Percentiles rank a stretch among this genome's conserved stretches.
phyloP scores from a whole-genome alignment of 2,329 filamentous ascomycete species.

The Trichoderma gracile region DNA sequence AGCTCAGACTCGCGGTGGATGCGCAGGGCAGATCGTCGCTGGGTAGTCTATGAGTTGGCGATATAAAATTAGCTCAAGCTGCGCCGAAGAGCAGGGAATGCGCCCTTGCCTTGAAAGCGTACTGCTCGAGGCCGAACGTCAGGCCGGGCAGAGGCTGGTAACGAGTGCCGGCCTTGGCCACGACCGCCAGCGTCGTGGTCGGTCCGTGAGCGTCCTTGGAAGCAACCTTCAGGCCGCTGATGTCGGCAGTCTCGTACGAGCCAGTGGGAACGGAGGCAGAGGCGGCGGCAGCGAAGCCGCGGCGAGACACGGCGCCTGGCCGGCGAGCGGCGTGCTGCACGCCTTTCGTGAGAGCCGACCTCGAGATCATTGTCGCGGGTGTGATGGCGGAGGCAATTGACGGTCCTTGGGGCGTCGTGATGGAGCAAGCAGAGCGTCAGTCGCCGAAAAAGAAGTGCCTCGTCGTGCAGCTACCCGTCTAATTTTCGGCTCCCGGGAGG shows the following conservation, averaged over 20 bases:
- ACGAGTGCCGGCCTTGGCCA: constrained; percentile 91
- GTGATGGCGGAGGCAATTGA: constrained; percentile 57
- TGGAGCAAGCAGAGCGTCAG: constrained; percentile 42
- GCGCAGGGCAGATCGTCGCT: constrained; percentile 83
- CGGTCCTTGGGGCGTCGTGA: constrained; percentile 47
- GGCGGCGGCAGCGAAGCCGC: constrained; percentile 57
- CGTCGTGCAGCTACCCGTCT: constrained; percentile 46
- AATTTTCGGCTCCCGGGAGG: constrained; percentile 44
- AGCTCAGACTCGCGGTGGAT: constrained; percentile 95
- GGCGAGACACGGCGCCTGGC: constrained; percentile 58
- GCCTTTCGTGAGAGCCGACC: constrained; percentile 60
- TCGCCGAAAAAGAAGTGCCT: constrained; percentile 43
- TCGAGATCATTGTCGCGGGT: constrained; percentile 62
- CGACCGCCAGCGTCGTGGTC: constrained; percentile 86
- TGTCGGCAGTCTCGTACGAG: constrained; percentile 84
- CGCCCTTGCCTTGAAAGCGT: constrained; percentile 83
- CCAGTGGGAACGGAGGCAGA: constrained; percentile 60
- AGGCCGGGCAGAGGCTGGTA: constrained; percentile 89
- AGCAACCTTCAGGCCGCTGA: constrained; percentile 87
- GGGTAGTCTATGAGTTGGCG: constrained; percentile 65
- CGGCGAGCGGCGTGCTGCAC: constrained; percentile 59
- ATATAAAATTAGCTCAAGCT: constrained; percentile 50
- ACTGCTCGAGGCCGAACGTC: constrained; percentile 86
- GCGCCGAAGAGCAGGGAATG: constrained; percentile 24
- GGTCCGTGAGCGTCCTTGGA: constrained; percentile 85